Conservation (phyloP, 1,284 basidiomycete genomes). For the Rhodotorula mucilaginosa region DNA sequence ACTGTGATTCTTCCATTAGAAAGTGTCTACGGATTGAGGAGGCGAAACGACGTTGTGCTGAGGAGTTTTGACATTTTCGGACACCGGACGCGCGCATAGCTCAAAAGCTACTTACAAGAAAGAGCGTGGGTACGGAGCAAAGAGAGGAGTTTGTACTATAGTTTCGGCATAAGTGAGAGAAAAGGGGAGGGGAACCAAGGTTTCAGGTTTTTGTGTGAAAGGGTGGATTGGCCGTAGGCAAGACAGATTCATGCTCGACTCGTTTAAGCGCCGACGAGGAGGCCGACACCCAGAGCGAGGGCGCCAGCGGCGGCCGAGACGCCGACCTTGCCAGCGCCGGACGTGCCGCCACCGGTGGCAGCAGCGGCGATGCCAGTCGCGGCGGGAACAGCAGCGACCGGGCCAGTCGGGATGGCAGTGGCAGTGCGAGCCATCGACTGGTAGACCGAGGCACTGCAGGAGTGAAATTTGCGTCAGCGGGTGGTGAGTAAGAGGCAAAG, state of each 20-base stretch:
- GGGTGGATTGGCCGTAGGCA: too few species aligned
- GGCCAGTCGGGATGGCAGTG: constrained; percentile 7
- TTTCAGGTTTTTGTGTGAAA: too few species aligned
- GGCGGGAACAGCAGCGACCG: constrained; percentile 2
- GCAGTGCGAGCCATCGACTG: constrained; percentile 3
- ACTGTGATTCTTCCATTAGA: too few species aligned
- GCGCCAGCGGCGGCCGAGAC: constrained; percentile 1
- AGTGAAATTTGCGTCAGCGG: background rate
- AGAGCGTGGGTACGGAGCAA: too few species aligned
- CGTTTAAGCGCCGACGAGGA: constrained; percentile 8
- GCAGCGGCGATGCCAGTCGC: background rate
- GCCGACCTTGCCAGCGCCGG: constrained; percentile 1
- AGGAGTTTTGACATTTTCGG: too few species aligned
- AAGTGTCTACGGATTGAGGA: too few species aligned
- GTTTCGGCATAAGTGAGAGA: too few species aligned
- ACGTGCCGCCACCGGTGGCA: background rate
- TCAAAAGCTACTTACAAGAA: too few species aligned
- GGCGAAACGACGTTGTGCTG: too few species aligned
- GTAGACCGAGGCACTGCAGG: constrained; percentile 4
- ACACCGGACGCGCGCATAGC: too few species aligned
- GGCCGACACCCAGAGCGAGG: constrained; percentile 4
- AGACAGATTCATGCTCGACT: background rate
- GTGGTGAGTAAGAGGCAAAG: background rate
- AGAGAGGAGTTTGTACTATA: too few species aligned
- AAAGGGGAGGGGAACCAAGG: too few species aligned